Evolutionary conservation across 371 early-diverging fungal genomes (phyloP).

Genomic region (Circinella umbellata): DNA sequence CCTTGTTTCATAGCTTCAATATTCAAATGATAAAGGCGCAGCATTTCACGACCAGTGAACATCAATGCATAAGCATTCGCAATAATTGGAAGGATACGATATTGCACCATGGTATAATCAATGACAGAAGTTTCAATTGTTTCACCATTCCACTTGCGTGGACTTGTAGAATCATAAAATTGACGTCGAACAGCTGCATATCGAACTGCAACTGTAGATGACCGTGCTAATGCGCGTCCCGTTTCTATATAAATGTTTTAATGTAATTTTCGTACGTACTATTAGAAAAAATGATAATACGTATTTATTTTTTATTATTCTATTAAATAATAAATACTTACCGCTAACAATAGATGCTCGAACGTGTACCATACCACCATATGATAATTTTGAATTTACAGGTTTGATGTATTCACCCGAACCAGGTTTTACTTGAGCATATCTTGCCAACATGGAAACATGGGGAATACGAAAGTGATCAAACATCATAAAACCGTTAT

Average conservation of each 20-base stretch:
- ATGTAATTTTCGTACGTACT: too few species aligned
- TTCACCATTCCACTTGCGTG: constrained; percentile 37
- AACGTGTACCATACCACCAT: constrained; percentile 78
- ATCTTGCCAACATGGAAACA: constrained; percentile 80
- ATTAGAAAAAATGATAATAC: not conserved
- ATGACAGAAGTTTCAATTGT: constrained; percentile 71
- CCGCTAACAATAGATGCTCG: constrained; percentile 68
- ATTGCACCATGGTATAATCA: constrained; percentile 79
- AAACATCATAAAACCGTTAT: constrained; percentile 86
- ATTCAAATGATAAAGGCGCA: constrained; percentile 61
- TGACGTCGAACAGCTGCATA: constrained; percentile 58
- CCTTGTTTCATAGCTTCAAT: constrained; percentile 59
- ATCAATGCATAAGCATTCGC: constrained; percentile 76
- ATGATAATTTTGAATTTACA: constrained; percentile 71
- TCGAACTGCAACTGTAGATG: constrained; percentile 50
- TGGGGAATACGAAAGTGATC: constrained; percentile 81
- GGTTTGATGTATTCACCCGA: constrained; percentile 74
- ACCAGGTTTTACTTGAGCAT: constrained; percentile 67
- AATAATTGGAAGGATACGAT: constrained; percentile 73
- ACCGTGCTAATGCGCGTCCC: constrained; percentile 58
- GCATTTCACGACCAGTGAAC: constrained; percentile 69
- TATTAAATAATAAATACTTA: constrained; percentile 21
- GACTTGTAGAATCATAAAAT: constrained; percentile 54
- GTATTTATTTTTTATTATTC: not conserved
- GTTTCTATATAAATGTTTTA: constrained; percentile 20